These are phyloP conservation scores for Osmanthus fragrans DNA, from an alignment of 257 asterid genomes.

Conservation along the genomic window DNA sequence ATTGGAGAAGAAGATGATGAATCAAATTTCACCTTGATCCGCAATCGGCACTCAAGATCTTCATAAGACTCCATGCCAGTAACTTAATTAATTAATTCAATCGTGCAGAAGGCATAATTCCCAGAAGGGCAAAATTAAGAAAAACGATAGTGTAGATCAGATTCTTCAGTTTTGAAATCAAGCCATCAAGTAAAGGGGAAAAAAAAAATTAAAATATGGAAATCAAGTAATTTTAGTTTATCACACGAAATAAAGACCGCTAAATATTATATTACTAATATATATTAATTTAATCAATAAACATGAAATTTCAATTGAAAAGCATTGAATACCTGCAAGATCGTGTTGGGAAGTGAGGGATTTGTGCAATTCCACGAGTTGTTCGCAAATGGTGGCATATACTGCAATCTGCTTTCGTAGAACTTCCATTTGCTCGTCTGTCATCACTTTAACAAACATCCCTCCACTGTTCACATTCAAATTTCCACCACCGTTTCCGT, in stretches of 20 bases:
- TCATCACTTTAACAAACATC: slow-evolving; percentile 93
- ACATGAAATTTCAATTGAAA: background rate
- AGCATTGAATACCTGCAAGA: slow-evolving; percentile 61
- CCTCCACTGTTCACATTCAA: slow-evolving; percentile 34
- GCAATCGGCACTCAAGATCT: background rate
- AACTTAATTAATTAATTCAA: background rate
- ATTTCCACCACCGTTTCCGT: slow-evolving; percentile 13
- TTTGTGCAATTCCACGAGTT: slow-evolving; percentile 90
- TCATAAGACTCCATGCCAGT: background rate
- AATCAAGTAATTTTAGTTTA: background rate
- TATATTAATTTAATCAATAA: background rate
- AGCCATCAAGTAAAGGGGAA: background rate
- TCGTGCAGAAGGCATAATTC: background rate
- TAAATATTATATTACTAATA: background rate
- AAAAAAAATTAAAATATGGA: background rate
- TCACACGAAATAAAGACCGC: background rate
- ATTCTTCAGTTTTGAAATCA: background rate
- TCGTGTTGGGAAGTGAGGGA: slow-evolving; percentile 89
- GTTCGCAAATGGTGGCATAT: slow-evolving; percentile 88
- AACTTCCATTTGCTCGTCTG: slow-evolving; percentile 96
- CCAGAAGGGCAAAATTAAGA: background rate
- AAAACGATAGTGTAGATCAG: background rate
- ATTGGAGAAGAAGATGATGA: background rate
- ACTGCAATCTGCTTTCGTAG: slow-evolving; percentile 95
- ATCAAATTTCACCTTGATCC: background rate